phyloP scores from a whole-genome alignment of 257 asterid species.

The Lavandula angustifolia region DNA sequence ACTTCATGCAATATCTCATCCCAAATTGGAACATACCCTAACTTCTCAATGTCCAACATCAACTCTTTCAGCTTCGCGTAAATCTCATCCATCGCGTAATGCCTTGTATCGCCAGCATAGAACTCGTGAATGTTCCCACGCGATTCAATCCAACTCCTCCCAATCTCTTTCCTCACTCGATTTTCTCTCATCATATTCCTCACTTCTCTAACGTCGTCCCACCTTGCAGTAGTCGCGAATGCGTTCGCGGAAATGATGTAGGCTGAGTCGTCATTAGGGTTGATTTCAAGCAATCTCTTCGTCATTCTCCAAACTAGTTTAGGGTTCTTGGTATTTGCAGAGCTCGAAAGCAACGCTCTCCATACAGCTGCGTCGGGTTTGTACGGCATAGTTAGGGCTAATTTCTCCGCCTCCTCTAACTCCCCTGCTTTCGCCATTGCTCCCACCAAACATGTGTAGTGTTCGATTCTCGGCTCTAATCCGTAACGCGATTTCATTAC shows the following conservation, averaged over 20 bases:
- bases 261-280: slow-evolving; percentile 79
- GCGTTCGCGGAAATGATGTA: slow-evolving; percentile 68
- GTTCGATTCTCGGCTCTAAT: slow-evolving; percentile 66
- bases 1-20: slow-evolving; percentile 53
- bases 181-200: slow-evolving; percentile 69
- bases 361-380: slow-evolving; percentile 83
- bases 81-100: slow-evolving; percentile 56
- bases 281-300: slow-evolving; percentile 53
- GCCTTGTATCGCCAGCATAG: slow-evolving; percentile 65
- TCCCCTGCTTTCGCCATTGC: slow-evolving; percentile 62
- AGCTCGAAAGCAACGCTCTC: slow-evolving; percentile 59
- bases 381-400: slow-evolving; percentile 63
- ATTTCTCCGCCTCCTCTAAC: slow-evolving; percentile 69
- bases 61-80: slow-evolving; percentile 54
- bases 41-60: slow-evolving; percentile 54
- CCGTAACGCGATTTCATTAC: slow-evolving; percentile 49
- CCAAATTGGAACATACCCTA: slow-evolving; percentile 59
- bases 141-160: slow-evolving; percentile 79
- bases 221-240: slow-evolving; percentile 49
- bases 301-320: slow-evolving; percentile 58
- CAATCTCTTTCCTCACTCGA: slow-evolving; percentile 62
- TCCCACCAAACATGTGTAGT: slow-evolving; percentile 71
- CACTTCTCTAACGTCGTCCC: slow-evolving; percentile 63
- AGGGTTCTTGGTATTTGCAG: slow-evolving; percentile 36
- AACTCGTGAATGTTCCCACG: slow-evolving; percentile 60